These are phyloP conservation scores for Calonectria fujianensis DNA, from an alignment of 2,329 filamentous ascomycete genomes.

Conservation along the genomic window DNA sequence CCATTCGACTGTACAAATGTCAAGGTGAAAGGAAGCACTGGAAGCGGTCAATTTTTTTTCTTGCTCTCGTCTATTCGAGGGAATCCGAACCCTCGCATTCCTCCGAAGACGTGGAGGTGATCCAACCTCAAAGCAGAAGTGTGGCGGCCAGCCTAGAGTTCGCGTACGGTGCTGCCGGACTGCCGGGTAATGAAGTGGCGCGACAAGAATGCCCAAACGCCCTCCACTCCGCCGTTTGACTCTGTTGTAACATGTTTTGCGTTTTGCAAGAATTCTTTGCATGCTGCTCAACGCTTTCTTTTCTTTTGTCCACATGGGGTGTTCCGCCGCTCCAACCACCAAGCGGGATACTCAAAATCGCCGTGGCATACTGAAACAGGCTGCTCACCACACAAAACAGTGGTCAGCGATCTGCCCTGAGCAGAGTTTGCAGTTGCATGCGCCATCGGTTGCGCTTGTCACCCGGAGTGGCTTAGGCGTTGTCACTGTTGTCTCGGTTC, in stretches of 20 bases:
- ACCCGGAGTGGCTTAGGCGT: not conserved
- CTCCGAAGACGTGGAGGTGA: not conserved
- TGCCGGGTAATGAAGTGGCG: constrained; percentile 23
- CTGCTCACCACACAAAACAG: too few species aligned
- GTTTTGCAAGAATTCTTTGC: not conserved
- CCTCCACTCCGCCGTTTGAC: not conserved
- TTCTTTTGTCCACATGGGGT: not conserved
- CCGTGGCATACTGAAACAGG: not conserved
- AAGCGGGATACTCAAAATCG: not conserved
- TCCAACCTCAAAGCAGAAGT: constrained; percentile 15
- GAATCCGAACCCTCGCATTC: not conserved
- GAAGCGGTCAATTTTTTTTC: not conserved
- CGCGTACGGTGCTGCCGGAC: not conserved
- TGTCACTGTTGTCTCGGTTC: not conserved
- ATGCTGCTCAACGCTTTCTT: not conserved
- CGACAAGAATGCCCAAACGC: not conserved
- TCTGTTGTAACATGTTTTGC: not conserved
- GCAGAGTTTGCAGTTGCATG: not conserved
- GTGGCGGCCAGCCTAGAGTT: constrained; percentile 8
- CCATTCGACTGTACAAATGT: not conserved
- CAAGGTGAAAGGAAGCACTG: not conserved
- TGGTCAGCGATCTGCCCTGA: not conserved
- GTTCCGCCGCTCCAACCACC: not conserved
- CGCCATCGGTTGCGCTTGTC: not conserved
- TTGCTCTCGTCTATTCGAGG: not conserved